Percentiles rank a stretch among this genome's conserved stretches.
Evolutionary conservation across 2,329 filamentous ascomycete genomes (phyloP).

Genomic region (Fusarium graminum): DNA sequence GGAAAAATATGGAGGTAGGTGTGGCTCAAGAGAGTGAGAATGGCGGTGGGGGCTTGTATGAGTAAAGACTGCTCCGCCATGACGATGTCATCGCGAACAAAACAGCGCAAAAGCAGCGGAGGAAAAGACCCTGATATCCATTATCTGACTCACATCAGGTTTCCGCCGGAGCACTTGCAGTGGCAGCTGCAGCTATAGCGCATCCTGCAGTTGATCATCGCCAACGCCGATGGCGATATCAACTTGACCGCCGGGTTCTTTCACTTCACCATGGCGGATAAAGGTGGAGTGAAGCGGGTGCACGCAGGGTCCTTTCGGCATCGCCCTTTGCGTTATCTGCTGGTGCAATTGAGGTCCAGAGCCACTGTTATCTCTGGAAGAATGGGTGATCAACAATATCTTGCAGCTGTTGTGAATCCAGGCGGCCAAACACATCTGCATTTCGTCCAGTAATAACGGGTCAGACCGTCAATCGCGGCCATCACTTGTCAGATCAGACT

Average conservation of each 20-base stretch:
- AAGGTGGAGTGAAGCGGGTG: constrained; percentile 39
- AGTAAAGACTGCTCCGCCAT: constrained; percentile 10
- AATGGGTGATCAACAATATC: constrained; percentile 20
- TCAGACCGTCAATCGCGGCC: constrained; percentile 28
- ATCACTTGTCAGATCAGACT: constrained; percentile 20
- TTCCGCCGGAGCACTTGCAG: constrained; percentile 3
- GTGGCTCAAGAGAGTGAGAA: constrained; percentile 19
- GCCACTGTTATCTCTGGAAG: constrained; percentile 25
- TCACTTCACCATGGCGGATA: constrained; percentile 27
- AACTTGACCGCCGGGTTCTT: constrained; percentile 34
- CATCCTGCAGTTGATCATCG: constrained; percentile 25
- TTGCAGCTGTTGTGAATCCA: constrained; percentile 28
- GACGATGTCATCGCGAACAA: constrained; percentile 25
- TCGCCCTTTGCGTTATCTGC: constrained; percentile 10
- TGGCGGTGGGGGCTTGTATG: constrained; percentile 4
- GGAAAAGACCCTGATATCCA: constrained; percentile 25
- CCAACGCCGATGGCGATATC: constrained; percentile 18
- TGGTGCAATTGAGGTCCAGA: constrained; percentile 18
- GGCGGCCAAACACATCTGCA: constrained; percentile 18
- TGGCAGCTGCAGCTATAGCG: constrained; percentile 13
- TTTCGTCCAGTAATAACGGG: constrained; percentile 20
- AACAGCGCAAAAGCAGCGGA: constrained; percentile 22
- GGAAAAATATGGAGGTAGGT: constrained; percentile 30
- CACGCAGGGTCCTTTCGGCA: constrained; percentile 29
- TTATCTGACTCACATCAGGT: constrained; percentile 31